Conservation (phyloP, 257 asterid genomes). For the Thymus mandschuricus region DNA sequence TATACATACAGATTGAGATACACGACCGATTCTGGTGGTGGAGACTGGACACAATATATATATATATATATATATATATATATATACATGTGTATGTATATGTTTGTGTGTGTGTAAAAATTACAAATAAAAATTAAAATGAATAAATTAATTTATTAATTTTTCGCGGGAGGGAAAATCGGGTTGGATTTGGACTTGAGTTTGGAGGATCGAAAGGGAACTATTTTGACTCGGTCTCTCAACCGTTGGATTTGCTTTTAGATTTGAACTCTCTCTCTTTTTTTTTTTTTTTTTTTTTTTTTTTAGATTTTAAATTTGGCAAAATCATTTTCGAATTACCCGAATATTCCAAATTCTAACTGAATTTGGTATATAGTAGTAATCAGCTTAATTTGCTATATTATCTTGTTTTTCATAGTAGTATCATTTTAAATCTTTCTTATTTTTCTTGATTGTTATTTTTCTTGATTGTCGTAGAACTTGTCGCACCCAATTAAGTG, state of each 20-base stretch:
- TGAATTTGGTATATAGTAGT: background rate
- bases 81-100: background rate
- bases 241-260: slow-evolving; percentile 3
- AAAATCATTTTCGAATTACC: background rate
- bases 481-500: too few relatives aligned
- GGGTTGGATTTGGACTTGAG: slow-evolving; percentile 34
- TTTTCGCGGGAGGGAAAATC: slow-evolving; percentile 34
- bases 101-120: too few relatives aligned
- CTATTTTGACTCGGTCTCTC: slow-evolving; percentile 32
- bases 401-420: too few relatives aligned
- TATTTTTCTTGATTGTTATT: too few relatives aligned
- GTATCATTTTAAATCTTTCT: too few relatives aligned
- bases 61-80: background rate
- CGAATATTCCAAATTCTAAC: slow-evolving; percentile 2
- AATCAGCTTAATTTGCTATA: too few relatives aligned
- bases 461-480: too few relatives aligned
- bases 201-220: background rate
- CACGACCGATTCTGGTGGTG: background rate
- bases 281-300: background rate
- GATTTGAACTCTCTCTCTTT: too few relatives aligned
- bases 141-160: background rate
- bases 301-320: background rate
- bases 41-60: slow-evolving; percentile 2
- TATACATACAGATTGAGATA: too few relatives aligned
- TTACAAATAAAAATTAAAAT: too few relatives aligned